phyloP scores from a whole-genome alignment of 495 filamentous ascomycete genomes.

The Hyaloscypha variabilis region DNA sequence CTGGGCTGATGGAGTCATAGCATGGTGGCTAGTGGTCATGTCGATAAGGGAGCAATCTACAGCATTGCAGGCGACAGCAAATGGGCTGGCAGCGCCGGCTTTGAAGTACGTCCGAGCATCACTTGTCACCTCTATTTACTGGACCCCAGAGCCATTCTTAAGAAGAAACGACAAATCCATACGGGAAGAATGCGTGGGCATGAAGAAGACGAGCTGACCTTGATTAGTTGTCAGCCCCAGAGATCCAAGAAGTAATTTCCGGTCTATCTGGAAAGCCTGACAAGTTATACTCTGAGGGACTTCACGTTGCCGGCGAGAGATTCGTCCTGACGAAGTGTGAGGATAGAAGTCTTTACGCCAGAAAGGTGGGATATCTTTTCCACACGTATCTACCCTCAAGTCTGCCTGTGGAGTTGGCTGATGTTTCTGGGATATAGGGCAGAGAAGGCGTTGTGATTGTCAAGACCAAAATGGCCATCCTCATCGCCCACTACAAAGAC shows the following conservation, averaged over 20 bases:
- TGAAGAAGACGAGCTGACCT: not conserved
- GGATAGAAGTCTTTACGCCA: conserved; percentile 79
- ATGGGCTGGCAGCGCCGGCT: conserved; percentile 75
- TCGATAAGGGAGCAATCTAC: conserved; percentile 89
- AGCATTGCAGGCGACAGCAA: conserved; percentile 76
- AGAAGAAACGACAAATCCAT: not conserved
- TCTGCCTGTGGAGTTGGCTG: not conserved
- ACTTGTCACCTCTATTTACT: conserved; percentile 10
- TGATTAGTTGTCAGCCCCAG: conserved; percentile 55
- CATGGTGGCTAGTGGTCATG: conserved; percentile 79
- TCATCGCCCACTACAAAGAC: conserved; percentile 85
- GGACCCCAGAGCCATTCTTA: not conserved
- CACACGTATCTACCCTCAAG: too few species aligned
- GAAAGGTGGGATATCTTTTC: conserved; percentile 63
- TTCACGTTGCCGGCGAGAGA: conserved; percentile 69
- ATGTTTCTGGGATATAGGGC: conserved; percentile 53
- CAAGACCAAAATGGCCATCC: conserved; percentile 82
- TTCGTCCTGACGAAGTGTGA: conserved; percentile 73
- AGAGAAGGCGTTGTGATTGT: conserved; percentile 77
- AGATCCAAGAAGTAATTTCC: conserved; percentile 60
- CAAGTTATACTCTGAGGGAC: conserved; percentile 56
- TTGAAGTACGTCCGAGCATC: conserved; percentile 61
- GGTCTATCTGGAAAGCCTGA: conserved; percentile 52
- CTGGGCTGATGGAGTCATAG: conserved; percentile 42
- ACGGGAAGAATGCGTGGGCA: not conserved